Evolutionary conservation across 495 filamentous ascomycete genomes (phyloP), one percentile per base, ranked within the genome.

Genomic region (Penicillium antarcticum): DNA sequence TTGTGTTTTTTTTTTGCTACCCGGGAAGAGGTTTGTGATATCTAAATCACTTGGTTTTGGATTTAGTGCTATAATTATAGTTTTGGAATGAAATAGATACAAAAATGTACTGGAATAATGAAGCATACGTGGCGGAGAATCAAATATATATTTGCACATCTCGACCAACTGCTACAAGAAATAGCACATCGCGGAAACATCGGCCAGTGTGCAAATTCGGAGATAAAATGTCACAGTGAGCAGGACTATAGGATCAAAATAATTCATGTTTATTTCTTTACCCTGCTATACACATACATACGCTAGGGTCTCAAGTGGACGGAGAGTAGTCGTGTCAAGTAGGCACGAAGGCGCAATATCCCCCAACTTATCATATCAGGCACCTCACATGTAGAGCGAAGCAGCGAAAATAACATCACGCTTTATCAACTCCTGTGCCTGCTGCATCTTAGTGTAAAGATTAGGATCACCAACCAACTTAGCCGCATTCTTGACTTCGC

Each of bases 401-500:
- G 90, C 90, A 21, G 91, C 90, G 32, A 91, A 91, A 26, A 90
- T 94, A 36, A 96, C 91, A 74, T 96, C 95, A 58, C 94, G 75
- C 78, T 95, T 92, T 63, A 98, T 97, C 81, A 95, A 74, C 76
- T 97, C 95, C 77, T 97, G 94, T 46, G 92, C 92, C 32, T 81
- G 81, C 72, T 92, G 83, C 94, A 98, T 98, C 82, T 97, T 98
- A 47, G 84, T 80, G 65, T 95, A 96, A 49, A 98, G 76, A 40
- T 82, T 84, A 4, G 94, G 94, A 65, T 98, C 94, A n/a, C 94
- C 94, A 55, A 98, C 91, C 56, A 98, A 87, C 59, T 95, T 80
- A 16, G 94, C 94, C 26, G 95, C 89, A 66, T 95, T 97, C 78
- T 96, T 97, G 42, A 96, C 94, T 73, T 98, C 94, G 47, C 94